Conservation (phyloP, 2,329 filamentous ascomycete genomes). For the Salinomyces thailandicus region DNA sequence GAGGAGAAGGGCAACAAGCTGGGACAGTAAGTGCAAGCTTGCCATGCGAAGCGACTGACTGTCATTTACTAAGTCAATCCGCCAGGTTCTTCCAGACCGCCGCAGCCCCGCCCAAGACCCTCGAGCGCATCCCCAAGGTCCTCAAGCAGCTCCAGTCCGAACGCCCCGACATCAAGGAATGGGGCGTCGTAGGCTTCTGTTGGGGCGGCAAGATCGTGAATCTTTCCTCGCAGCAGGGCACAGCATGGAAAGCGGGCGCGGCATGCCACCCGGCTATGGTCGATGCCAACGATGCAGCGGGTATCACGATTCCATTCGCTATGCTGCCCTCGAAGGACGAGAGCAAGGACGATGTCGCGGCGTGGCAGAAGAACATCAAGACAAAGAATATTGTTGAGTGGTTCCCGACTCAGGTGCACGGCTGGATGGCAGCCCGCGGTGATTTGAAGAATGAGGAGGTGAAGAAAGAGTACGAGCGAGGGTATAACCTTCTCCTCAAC, state of each 20-base stretch:
- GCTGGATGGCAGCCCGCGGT: conserved; percentile 26
- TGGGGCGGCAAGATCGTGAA: conserved; percentile 46
- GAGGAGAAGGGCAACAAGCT: conserved; percentile 49
- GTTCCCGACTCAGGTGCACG: conserved; percentile 36
- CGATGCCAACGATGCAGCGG: conserved; percentile 46
- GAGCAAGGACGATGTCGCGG: conserved; percentile 39
- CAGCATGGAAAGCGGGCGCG: conserved; percentile 47
- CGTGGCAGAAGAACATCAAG: conserved; percentile 40
- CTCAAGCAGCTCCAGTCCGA: conserved; percentile 44
- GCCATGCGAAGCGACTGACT: background rate
- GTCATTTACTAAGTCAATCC: conserved; percentile 3
- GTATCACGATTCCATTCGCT: conserved; percentile 46
- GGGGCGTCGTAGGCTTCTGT: conserved; percentile 53
- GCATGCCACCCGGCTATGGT: conserved; percentile 52
- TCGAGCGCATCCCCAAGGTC: conserved; percentile 45
- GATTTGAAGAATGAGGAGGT: conserved; percentile 39
- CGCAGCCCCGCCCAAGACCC: conserved; percentile 48
- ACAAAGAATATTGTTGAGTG: conserved; percentile 38
- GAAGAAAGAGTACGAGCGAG: conserved; percentile 40
- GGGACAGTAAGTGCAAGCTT: conserved; percentile 46
- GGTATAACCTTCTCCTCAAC: conserved; percentile 39
- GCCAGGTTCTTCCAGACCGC: conserved; percentile 41
- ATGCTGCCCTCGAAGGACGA: conserved; percentile 50
- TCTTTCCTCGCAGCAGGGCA: conserved; percentile 40
- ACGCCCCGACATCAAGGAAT: conserved; percentile 40